These are phyloP conservation scores for Neurospora terricola DNA, from an alignment of 495 filamentous ascomycete genomes.

Conservation along the genomic window DNA sequence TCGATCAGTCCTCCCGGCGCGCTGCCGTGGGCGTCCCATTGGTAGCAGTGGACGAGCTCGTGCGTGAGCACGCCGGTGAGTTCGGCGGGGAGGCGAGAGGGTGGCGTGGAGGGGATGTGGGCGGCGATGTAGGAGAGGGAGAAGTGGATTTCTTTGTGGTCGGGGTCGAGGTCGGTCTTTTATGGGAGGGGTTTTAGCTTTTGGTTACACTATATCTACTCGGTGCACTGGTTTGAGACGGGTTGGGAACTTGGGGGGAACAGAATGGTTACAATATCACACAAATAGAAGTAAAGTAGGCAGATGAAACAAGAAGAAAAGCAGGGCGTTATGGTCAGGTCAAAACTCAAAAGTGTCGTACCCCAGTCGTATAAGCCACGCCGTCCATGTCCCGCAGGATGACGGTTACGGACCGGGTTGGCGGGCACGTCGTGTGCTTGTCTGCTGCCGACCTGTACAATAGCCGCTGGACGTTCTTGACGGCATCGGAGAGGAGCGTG, in stretches of 20 bases:
- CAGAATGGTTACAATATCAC: not conserved
- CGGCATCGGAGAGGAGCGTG: slow-evolving; percentile 47
- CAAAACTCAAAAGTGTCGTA: not conserved
- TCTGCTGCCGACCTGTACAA: slow-evolving; percentile 45
- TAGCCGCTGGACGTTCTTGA: slow-evolving; percentile 53
- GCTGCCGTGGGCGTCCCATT: slow-evolving; percentile 57
- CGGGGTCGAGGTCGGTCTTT: slow-evolving; percentile 60
- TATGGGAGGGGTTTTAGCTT: not conserved
- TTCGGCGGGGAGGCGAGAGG: slow-evolving; percentile 44
- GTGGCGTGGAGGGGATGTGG: slow-evolving; percentile 18
- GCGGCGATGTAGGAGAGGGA: slow-evolving; percentile 61
- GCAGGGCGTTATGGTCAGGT: not conserved
- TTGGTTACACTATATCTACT: not conserved
- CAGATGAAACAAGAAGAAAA: not conserved
- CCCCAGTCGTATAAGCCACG: slow-evolving; percentile 80
- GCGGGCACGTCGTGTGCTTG: slow-evolving; percentile 30
- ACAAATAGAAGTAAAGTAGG: not conserved
- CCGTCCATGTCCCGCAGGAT: slow-evolving; percentile 68
- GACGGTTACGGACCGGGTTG: slow-evolving; percentile 73
- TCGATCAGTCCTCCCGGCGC: slow-evolving; percentile 78
- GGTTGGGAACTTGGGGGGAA: not conserved
- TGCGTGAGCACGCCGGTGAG: slow-evolving; percentile 78
- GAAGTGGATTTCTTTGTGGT: slow-evolving; percentile 95
- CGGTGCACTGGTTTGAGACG: not conserved
- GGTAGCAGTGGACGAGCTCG: slow-evolving; percentile 94